Conservation (phyloP, 2,329 filamentous ascomycete genomes). For the Aspergillus proliferans region DNA sequence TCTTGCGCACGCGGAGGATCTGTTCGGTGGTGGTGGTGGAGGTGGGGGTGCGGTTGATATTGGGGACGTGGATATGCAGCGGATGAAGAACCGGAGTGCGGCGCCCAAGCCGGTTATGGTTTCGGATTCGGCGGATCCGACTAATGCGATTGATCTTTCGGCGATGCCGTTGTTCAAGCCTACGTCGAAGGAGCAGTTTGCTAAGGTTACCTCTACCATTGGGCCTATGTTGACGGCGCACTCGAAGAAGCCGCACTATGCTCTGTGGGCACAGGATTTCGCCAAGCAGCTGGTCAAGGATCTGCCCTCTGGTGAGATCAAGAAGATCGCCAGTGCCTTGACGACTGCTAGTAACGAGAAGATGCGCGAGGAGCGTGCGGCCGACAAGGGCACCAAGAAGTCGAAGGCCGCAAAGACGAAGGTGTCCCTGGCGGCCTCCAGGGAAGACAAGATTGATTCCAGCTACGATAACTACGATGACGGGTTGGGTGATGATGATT, state of each 20-base stretch:
- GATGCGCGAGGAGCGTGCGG: constrained; percentile 95
- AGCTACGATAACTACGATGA: constrained; percentile 62
- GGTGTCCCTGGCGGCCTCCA: constrained; percentile 65
- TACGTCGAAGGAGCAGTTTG: constrained; percentile 78
- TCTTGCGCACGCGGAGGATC: constrained; percentile 80
- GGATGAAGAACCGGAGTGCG: constrained; percentile 57
- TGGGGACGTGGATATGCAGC: constrained; percentile 64
- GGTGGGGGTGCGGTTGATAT: constrained; percentile 46
- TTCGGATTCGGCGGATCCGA: constrained; percentile 65
- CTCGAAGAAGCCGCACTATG: constrained; percentile 83
- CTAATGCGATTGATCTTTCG: constrained; percentile 72
- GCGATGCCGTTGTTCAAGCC: constrained; percentile 82
- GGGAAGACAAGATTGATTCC: constrained; percentile 59
- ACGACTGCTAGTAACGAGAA: constrained; percentile 95
- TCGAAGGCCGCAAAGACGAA: constrained; percentile 95
- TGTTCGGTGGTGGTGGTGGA: constrained; percentile 31
- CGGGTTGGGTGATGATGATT: constrained; percentile 63
- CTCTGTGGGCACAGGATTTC: constrained; percentile 86
- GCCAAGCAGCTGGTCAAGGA: constrained; percentile 80
- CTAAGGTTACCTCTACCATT: constrained; percentile 69
- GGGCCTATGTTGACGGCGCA: constrained; percentile 68
- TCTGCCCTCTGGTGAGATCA: constrained; percentile 85
- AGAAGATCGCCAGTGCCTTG: constrained; percentile 83
- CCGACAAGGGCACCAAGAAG: constrained; percentile 95
- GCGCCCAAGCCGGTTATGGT: constrained; percentile 59